Evolutionary conservation across 164 flowering plant genomes (phyloP).

Genomic region (Umbellularia californica): DNA sequence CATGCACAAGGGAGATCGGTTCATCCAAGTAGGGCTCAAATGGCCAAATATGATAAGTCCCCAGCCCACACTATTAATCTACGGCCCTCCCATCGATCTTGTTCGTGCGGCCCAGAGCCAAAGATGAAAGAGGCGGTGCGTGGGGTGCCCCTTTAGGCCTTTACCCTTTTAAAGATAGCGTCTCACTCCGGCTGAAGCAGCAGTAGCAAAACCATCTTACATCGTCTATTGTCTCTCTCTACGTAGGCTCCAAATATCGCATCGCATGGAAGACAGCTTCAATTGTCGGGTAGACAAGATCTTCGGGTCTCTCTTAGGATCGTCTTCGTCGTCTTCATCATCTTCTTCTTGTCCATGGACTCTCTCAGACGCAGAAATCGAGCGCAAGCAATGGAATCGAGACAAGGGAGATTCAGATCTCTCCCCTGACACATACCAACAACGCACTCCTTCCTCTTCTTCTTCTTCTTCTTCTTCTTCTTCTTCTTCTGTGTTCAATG

Average conservation of each 20-base stretch:
- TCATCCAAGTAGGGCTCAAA: too few relatives aligned
- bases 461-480: constrained; percentile 16
- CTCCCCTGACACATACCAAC: constrained; percentile 15
- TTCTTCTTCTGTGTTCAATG: constrained; percentile 21
- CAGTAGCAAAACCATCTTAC: too few relatives aligned
- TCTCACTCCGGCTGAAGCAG: too few relatives aligned
- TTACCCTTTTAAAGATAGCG: not conserved
- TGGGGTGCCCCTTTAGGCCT: too few relatives aligned
- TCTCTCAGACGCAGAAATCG: constrained; percentile 57
- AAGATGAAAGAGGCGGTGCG: not conserved
- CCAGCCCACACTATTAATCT: too few relatives aligned
- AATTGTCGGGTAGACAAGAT: constrained; percentile 55
- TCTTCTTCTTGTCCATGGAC: constrained; percentile 47
- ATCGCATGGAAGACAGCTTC: constrained; percentile 70
- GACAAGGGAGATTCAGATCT: constrained; percentile 12
- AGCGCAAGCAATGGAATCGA: constrained; percentile 54
- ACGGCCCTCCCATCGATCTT: too few relatives aligned
- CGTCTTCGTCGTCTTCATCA: constrained; percentile 13
- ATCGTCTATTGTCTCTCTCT: too few relatives aligned
- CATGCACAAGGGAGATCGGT: too few relatives aligned
- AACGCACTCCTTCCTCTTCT: constrained; percentile 19
- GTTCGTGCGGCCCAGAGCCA: too few relatives aligned
- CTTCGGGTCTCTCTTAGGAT: constrained; percentile 53
- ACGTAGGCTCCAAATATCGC: not conserved
- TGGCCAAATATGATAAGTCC: too few relatives aligned